These are phyloP conservation scores for Amanita rimosa DNA, from an alignment of 768 basidiomycete species.

Conservation along the genomic window DNA sequence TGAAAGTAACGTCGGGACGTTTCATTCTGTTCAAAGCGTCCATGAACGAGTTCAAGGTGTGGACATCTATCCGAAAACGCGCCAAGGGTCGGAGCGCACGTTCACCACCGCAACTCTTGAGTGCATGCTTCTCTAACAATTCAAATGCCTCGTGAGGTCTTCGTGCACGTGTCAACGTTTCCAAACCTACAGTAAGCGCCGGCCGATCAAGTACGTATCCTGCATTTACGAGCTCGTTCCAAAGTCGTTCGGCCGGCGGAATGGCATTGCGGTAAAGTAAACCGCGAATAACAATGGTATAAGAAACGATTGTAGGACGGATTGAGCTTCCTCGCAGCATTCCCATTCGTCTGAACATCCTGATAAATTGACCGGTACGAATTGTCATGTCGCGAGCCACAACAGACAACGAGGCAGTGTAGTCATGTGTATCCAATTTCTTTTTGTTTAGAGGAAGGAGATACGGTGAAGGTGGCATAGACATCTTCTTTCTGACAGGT, in stretches of 20 bases:
- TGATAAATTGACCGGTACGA: constrained; percentile 21
- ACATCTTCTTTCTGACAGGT: neutral
- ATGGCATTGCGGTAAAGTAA: constrained; percentile 32
- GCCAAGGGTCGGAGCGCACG: neutral
- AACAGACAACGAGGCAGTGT: constrained; percentile 35
- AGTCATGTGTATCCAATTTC: constrained; percentile 30
- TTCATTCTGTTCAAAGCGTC: constrained; percentile 33
- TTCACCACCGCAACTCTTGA: neutral
- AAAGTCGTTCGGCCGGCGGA: constrained; percentile 28
- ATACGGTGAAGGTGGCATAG: constrained; percentile 5
- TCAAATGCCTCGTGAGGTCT: constrained; percentile 36
- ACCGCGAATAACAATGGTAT: constrained; percentile 45
- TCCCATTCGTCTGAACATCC: constrained; percentile 17
- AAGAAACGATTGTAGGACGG: constrained; percentile 32
- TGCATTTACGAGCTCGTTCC: constrained; percentile 27
- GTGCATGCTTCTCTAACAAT: constrained; percentile 31
- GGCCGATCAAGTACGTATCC: constrained; percentile 30
- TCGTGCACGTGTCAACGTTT: constrained; percentile 31
- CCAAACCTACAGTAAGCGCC: constrained; percentile 38
- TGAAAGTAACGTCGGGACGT: constrained; percentile 54
- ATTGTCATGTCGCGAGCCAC: constrained; percentile 26
- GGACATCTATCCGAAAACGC: constrained; percentile 13
- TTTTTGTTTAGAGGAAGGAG: constrained; percentile 14
- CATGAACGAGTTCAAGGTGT: constrained; percentile 33
- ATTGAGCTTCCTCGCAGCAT: constrained; percentile 14